Evolutionary conservation across 345 rosid species (phyloP), one percentile per base, ranked within the genome.

Genomic region (Eutrema yunnanense): DNA sequence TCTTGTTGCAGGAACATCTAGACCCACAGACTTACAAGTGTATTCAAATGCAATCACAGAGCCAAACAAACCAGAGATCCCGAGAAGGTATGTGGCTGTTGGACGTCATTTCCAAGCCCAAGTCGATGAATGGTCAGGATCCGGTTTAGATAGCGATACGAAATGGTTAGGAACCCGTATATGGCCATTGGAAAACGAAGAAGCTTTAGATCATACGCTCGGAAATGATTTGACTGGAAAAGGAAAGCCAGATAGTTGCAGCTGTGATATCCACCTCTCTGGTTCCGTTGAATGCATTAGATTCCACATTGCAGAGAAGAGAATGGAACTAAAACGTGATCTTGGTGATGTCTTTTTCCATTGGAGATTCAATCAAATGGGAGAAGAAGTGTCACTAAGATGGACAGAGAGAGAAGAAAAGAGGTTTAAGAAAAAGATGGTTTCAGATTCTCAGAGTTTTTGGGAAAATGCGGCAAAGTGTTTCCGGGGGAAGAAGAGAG

Each of bases 321-420:
- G 87, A 80, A 47, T 79, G 87, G 83, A 79, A 51, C 29, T 88
- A 63, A 90, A 83, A 83, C 84, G 78, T 58, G 89, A 88, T 34
- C 65, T 92, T 16, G 92, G 92, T 36, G 6, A 67, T 27, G 84
- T 65, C 42, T 92, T 88, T 72, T 73, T 74, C 62, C 78, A 50
- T 27, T 92, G 92, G 93, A 78, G 82, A 68, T 87, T 92, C 80
- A 65, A 86, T 65, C 71, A 53, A 42, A 90, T 90, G 97, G 97
- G 98, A 3, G 96, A 88, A 82, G 96, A 92, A 74, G 89, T 87
- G 42, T 80, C 83, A 14, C 75, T 79, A 32, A 69, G 75, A 67
- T 86, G 96, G 97, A 81, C 82, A 6, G 67, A 56, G n/a, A 81
- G 79, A 65, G 88, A 86, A 64, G 86, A 84, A 71, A 78, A 84